phyloP scores from a whole-genome alignment of 306 rosid genomes.

The Acacia melanoxylon region DNA sequence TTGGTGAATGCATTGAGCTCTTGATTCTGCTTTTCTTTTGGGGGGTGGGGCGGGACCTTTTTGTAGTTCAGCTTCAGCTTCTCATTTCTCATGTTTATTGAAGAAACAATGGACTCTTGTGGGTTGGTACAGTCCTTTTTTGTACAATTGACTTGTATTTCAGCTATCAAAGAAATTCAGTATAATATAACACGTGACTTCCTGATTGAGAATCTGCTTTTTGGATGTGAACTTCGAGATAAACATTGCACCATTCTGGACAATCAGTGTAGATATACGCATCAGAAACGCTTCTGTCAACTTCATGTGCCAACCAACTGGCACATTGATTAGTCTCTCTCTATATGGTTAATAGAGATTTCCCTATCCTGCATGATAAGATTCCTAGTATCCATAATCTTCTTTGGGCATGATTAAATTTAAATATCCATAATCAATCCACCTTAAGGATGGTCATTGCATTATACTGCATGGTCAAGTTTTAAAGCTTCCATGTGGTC shows the following conservation, averaged over 20 bases:
- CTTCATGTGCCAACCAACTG: not conserved
- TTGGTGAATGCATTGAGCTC: not conserved
- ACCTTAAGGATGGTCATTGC: not conserved
- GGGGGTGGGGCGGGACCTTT: too few species aligned
- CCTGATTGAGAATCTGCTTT: not conserved
- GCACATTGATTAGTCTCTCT: not conserved
- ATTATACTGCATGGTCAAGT: not conserved
- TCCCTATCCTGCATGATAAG: not conserved
- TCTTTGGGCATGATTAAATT: not conserved
- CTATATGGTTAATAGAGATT: not conserved
- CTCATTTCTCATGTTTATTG: too few species aligned
- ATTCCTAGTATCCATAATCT: not conserved
- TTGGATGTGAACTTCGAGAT: conserved; percentile 1
- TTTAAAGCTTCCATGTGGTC: not conserved
- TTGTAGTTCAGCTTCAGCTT: too few species aligned
- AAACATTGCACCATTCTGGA: not conserved
- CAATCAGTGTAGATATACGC: not conserved
- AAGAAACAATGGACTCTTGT: not conserved
- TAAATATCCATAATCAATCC: not conserved
- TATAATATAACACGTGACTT: not conserved
- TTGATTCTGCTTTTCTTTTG: not conserved
- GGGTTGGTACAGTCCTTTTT: not conserved
- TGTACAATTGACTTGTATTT: not conserved
- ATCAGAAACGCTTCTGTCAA: not conserved
- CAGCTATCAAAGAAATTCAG: not conserved